Conservation (phyloP, 495 filamentous ascomycete genomes). For the Bombardia bombarda region DNA sequence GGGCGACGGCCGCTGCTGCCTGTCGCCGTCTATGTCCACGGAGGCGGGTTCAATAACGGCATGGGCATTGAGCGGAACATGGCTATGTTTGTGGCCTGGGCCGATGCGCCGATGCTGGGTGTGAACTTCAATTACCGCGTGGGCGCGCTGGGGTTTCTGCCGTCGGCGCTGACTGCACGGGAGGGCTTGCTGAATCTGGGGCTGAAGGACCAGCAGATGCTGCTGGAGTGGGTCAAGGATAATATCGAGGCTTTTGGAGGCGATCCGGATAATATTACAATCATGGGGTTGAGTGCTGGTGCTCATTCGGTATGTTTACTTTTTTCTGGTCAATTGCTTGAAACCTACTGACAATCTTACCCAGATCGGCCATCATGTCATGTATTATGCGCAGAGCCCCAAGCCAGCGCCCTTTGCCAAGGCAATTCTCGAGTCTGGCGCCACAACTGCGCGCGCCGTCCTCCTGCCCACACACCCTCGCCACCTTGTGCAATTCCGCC, state of each 20-base stretch:
- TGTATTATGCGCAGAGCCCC: constrained; percentile 35
- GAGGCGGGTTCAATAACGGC: constrained; percentile 46
- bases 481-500: constrained; percentile 51
- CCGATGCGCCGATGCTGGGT: constrained; percentile 43
- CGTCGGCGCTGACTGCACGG: constrained; percentile 43
- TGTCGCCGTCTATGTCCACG: constrained; percentile 52
- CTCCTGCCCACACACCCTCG: constrained; percentile 46
- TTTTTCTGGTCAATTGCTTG: background rate
- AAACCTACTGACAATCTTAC: background rate
- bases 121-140: constrained; percentile 65
- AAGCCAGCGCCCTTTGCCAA: constrained; percentile 46
- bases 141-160: constrained; percentile 59
- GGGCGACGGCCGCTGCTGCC: constrained; percentile 36
- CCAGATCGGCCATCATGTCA: constrained; percentile 59
- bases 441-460: constrained; percentile 52
- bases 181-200: constrained; percentile 57
- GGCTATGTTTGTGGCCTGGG: constrained; percentile 47
- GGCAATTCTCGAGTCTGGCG: constrained; percentile 58
- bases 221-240: constrained; percentile 57
- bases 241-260: constrained; percentile 57
- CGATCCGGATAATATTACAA: constrained; percentile 52
- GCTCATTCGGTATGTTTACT: constrained; percentile 48
- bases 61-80: constrained; percentile 35
- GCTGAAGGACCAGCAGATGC: constrained; percentile 57
- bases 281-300: constrained; percentile 61